phyloP scores from a whole-genome alignment of 2,329 filamentous ascomycete species.

The Aschersonia sp. region DNA sequence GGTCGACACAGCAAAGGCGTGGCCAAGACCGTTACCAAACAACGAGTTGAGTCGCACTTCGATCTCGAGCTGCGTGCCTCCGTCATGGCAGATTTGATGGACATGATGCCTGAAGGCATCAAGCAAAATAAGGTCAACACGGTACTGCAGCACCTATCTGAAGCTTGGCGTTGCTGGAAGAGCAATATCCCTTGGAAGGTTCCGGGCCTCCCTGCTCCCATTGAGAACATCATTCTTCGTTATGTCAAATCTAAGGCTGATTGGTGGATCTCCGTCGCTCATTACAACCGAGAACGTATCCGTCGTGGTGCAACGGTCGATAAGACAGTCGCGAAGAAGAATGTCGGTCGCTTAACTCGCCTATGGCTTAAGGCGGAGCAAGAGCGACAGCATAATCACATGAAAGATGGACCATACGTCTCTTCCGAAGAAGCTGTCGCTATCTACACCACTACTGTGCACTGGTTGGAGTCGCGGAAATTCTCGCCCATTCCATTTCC shows the following conservation, averaged over 20 bases:
- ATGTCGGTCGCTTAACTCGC: slow-evolving; percentile 82
- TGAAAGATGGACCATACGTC: slow-evolving; percentile 97
- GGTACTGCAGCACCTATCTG: slow-evolving; percentile 88
- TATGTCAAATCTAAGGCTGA: slow-evolving; percentile 99
- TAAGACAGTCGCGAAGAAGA: slow-evolving; percentile 99
- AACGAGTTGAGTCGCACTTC: slow-evolving; percentile 96
- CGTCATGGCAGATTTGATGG: slow-evolving; percentile 97
- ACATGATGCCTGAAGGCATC: slow-evolving; percentile 99
- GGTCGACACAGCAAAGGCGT: slow-evolving; percentile 97
- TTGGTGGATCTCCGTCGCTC: slow-evolving; percentile 98
- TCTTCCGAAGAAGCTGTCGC: slow-evolving; percentile 97
- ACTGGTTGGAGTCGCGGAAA: slow-evolving; percentile 96
- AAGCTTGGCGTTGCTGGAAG: slow-evolving; percentile 99
- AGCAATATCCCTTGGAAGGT: slow-evolving; percentile 99
- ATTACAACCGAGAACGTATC: slow-evolving; percentile 97
- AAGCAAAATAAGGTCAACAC: slow-evolving; percentile 99
- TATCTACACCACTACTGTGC: slow-evolving; percentile 96
- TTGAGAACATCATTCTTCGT: slow-evolving; percentile 95
- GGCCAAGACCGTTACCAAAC: slow-evolving; percentile 97
- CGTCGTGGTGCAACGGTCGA: slow-evolving; percentile 92
- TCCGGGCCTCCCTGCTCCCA: slow-evolving; percentile 84
- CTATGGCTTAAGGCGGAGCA: slow-evolving; percentile 98
- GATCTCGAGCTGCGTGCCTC: slow-evolving; percentile 93
- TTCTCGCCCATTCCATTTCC: slow-evolving; percentile 98
- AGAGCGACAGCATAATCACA: slow-evolving; percentile 96